Evolutionary conservation across 495 filamentous ascomycete species (phyloP).

Genomic region (Astrothelium macrocarpum): DNA sequence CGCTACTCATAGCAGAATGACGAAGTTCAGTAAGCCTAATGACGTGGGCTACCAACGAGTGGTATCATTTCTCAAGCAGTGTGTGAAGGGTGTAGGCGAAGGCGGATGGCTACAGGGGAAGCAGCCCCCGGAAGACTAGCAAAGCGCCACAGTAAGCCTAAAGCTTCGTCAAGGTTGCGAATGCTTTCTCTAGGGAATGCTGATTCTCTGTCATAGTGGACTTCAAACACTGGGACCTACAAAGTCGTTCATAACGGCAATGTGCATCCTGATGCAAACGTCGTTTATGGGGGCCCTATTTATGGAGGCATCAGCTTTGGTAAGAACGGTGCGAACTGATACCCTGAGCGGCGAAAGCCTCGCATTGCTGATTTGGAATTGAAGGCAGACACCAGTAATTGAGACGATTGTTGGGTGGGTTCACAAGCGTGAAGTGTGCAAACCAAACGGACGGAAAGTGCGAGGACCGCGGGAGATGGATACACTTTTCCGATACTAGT

Average conservation of each 20-base stretch:
- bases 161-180: neutral
- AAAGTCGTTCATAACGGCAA: neutral
- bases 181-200: neutral
- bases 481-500: neutral
- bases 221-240: neutral
- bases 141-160: neutral
- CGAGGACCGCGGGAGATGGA: neutral
- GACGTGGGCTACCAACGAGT: slow-evolving; percentile 9
- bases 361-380: neutral
- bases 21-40: slow-evolving; percentile 8
- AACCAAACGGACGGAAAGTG: neutral
- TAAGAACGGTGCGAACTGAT: neutral
- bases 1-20: slow-evolving; percentile 15
- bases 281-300: neutral
- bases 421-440: neutral
- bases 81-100: neutral
- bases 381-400: neutral
- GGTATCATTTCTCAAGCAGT: neutral
- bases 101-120: neutral
- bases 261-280: neutral
- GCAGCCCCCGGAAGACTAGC: neutral
- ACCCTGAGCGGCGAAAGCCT: neutral
- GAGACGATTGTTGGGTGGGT: neutral
- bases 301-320: neutral
- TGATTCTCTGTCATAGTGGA: neutral